Base-by-base conservation (phyloP, 176 grass and related monocot species). In the Chrysopogon serrulatus region DNA sequence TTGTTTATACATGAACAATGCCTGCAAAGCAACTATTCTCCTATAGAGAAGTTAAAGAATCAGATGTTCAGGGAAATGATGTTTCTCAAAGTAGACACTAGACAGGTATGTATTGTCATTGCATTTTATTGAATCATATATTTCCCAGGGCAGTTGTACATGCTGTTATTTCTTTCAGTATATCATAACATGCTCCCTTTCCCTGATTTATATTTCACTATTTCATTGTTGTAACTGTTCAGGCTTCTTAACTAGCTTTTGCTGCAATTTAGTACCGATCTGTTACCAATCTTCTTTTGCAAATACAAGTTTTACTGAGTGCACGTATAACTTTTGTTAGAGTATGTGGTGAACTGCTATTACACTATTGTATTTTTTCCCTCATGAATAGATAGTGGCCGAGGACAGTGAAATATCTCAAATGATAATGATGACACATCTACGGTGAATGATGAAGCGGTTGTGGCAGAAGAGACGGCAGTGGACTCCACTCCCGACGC, bases 1-100 rank as follows among this genome's bases (percentile, higher is more conserved):
- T 87, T 97, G 80, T 73, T 85, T 75, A 83, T 94, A 78, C 90
- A 97, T 86, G 92, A 97, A 87, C 88, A 87, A 44, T 94, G 90
- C 69, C 73, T 89, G 44, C 76, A 89, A 75, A 59, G 77, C 36
- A 87, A 92, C 60, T 94, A 89, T 80, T 84, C 85, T 60, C 81
- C 73, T 23, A 78, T 97, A 70, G 87, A 94, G 78, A 89, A 89
- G 78, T 56, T 97, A 56, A 90, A 82, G 78, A 80, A 82, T 74
- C 84, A 49, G 61, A 17, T 64, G 73, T 78, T 47, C 83, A 51
- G 60, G 74, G 44, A 37, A 94, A 88, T 82, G 71, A 80, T 63
- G 88, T 97, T 87, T 87, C 92, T 71, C 92, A 85, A 90, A 97
- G 94, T 82, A 86, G 64, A 87, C 48, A 47, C n/a, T n/a, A n/a